These are phyloP conservation scores for Botryosphaeria dothidea DNA, from an alignment of 2,329 filamentous ascomycete genomes.

Conservation along the genomic window DNA sequence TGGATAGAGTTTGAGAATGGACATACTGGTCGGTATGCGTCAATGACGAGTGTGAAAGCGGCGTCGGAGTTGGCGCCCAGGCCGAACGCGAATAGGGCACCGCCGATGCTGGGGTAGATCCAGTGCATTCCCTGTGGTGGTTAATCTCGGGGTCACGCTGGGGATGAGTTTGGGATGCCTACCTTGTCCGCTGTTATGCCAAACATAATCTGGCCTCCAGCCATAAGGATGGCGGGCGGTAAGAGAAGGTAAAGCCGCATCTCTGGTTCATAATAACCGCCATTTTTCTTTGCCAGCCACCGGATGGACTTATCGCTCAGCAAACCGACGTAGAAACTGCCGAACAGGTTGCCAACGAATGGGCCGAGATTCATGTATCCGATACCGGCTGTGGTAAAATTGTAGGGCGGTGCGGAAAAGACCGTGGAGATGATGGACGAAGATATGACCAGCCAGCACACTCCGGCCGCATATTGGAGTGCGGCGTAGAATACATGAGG, in stretches of 20 bases:
- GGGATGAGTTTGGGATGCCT: not conserved
- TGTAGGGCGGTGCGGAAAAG: conserved; percentile 36
- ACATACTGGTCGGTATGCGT: conserved; percentile 43
- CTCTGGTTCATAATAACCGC: conserved; percentile 29
- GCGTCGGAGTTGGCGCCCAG: conserved; percentile 40
- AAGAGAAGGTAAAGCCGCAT: conserved; percentile 22
- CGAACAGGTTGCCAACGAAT: conserved; percentile 33
- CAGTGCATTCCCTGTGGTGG: not conserved
- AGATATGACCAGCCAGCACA: not conserved
- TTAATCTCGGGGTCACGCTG: not conserved
- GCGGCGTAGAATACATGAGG: not conserved
- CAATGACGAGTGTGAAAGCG: conserved; percentile 33
- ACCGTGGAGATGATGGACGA: not conserved
- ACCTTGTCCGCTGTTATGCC: conserved; percentile 22
- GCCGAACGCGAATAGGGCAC: conserved; percentile 36
- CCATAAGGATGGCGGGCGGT: not conserved
- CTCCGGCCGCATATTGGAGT: not conserved
- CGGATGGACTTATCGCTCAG: conserved; percentile 25
- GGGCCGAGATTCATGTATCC: conserved; percentile 45
- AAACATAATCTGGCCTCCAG: conserved; percentile 17
- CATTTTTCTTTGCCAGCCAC: conserved; percentile 27
- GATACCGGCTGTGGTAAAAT: conserved; percentile 47
- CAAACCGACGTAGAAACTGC: conserved; percentile 44
- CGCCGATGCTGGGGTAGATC: conserved; percentile 28
- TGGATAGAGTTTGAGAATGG: conserved; percentile 29